Base-by-base conservation (phyloP, 805 yeast genomes). In the Candida ulmi region DNA sequence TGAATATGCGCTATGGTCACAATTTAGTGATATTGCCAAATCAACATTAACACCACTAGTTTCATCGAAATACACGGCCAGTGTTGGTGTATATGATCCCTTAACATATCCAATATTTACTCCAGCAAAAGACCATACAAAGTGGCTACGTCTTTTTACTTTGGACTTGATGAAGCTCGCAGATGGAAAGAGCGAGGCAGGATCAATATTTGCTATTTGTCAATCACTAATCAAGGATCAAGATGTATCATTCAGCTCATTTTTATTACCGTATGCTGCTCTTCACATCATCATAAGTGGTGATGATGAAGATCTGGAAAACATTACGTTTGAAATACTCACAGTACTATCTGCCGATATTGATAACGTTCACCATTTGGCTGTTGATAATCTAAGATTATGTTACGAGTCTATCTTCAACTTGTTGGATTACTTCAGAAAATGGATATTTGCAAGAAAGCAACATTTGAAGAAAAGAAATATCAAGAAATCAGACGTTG, bases 361-460 rank as follows among this genome's bases (percentile, higher is more conserved):
- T 4, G 64, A 67, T 8, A 47, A 55, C 2, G 58, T 70, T 16
- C 71, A 74, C 15, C 77, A 78, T 23, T 76, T 78, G 35, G 67
- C 73, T 35, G 63, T 76, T 2, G 91, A 83, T 44, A 75, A 73
- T 42, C 55, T 83, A 42, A 77, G 76, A 48, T 62, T 75, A 33
- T 82, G 88, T 47, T 85, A 78, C 51, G 84, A 84, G 42, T 68
- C 88, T 0, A 72, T 88, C 0, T 88, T 93, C 51, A 77, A 79
- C 30, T 78, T 90, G 4, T 62, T 90, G 21, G 98, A 93, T 52
- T 88, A 88, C 53, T 76, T 88, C 45, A 76, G 80, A 42, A 87
- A 83, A 49, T 88, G 96, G 95, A 52, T 51, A 0, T 51, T 50
- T 36, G 38, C 55, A 2, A 46, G 58, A 38, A 50, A 47, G 18